A percentile compares a stretch with the other conserved stretches of the same genome.
Evolutionary conservation across 495 filamentous ascomycete species (phyloP).

Genomic region (Aspergillus sclerotioniger): DNA sequence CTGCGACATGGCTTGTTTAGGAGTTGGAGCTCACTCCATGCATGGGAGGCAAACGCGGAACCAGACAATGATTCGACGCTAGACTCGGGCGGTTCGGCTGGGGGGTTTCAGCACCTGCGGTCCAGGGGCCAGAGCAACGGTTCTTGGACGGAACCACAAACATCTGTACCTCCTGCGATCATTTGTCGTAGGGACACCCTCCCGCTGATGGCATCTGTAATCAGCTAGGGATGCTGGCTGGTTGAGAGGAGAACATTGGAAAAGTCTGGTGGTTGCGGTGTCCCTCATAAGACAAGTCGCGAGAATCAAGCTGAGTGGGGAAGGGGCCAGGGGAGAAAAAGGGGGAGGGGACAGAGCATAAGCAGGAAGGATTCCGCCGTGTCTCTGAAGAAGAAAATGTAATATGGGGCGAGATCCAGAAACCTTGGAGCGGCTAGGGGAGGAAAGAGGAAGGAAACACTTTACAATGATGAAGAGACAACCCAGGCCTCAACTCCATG

Average conservation of each 20-base stretch:
- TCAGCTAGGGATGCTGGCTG: too few species aligned
- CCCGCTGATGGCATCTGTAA: too few species aligned
- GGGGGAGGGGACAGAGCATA: slow-evolving; percentile 5
- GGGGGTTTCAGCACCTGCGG: slow-evolving; percentile 12
- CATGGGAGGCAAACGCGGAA: slow-evolving; percentile 19
- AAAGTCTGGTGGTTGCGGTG: neutral
- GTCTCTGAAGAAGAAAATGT: neutral
- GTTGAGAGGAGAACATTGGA: neutral
- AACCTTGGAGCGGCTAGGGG: too few species aligned
- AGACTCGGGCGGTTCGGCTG: slow-evolving; percentile 16
- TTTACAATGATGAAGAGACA: too few species aligned
- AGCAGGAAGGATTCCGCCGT: slow-evolving; percentile 1
- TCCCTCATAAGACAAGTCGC: neutral
- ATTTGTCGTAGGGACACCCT: neutral
- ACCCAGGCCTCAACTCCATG: too few species aligned
- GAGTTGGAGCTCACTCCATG: slow-evolving; percentile 22
- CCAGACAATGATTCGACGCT: slow-evolving; percentile 12
- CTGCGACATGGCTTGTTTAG: slow-evolving; percentile 45
- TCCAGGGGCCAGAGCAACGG: slow-evolving; percentile 16
- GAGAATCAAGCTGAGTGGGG: neutral
- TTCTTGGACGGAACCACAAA: too few species aligned
- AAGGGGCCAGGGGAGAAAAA: slow-evolving; percentile 6
- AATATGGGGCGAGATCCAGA: too few species aligned
- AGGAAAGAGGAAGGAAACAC: too few species aligned
- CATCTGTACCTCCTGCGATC: neutral